Base-by-base conservation (phyloP, 2,329 filamentous ascomycete genomes). In the Ophiosphaerella narmari region DNA sequence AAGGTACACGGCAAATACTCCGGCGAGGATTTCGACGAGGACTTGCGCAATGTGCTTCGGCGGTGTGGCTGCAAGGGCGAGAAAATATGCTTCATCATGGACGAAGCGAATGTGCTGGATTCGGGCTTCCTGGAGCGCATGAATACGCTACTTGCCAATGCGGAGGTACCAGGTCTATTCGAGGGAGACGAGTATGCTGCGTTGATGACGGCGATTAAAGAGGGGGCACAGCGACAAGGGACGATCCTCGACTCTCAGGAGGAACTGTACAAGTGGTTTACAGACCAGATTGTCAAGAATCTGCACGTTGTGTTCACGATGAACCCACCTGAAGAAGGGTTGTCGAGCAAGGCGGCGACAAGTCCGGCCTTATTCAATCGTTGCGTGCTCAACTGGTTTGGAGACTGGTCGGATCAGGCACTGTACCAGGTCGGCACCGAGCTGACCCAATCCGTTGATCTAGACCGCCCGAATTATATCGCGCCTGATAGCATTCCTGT, bases 231-330 rank as follows among this genome's bases (percentile, higher is more conserved):
- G 73, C 88, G 92, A 55, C 94, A 99, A 78, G 94, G 94, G 40
- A 82, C 97, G 50, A 86, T 97, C 51, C 84, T 99, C 1, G 94
- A 99, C 76, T 97, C 94, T 1, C 92, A 96, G 62, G 95, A 99
- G 77, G 94, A 99, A 74, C 81, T 99, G n/a, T 99, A 99, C 82
- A 97, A 97, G 78, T 99, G 94, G 94, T 99, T 99, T 78, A 99
- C 95, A 0, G 90, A 96, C 66, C 94, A 99, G 74, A 97, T 99
- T 66, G 90, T 99, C 72, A 96, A 96, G 80, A 99, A 99, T 69
- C 78, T 99, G 35, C 94, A 99, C 67, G 94, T 99, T 40, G 94
- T 99, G 18, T 99, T 99, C 74, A 99, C 94, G 3, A 99, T 99
- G 94, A 99, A 99, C 74, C 94, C 94, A 12, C 95, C 94, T 0